These are phyloP conservation scores for Medicago ruthenica DNA, from an alignment of 306 rosid genomes.

Conservation along the genomic window DNA sequence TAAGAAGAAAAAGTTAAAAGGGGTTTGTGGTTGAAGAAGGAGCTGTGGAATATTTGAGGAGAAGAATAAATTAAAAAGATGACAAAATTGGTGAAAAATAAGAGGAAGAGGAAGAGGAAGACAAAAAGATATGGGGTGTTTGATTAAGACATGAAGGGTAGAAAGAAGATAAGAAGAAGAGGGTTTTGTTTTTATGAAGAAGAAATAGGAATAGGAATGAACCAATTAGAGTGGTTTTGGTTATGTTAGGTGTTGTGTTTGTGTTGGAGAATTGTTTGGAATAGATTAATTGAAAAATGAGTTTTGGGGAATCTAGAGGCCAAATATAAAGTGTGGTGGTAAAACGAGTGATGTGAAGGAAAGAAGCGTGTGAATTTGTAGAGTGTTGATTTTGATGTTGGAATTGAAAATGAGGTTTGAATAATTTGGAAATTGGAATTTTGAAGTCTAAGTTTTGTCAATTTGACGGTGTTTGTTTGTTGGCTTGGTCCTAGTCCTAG, in stretches of 20 bases:
- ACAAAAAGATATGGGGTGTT: constrained; percentile 26
- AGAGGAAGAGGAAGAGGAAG: constrained; percentile 42
- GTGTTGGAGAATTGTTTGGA: neutral
- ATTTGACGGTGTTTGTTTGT: constrained; percentile 25
- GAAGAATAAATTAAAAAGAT: constrained; percentile 15
- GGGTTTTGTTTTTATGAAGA: neutral
- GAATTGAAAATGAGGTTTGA: neutral
- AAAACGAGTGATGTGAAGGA: neutral
- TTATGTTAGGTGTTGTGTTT: neutral
- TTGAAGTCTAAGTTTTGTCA: constrained; percentile 32
- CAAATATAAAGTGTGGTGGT: constrained; percentile 14
- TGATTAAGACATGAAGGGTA: constrained; percentile 37
- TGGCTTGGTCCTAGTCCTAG: neutral
- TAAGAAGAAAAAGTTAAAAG: constrained; percentile 27
- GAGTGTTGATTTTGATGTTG: constrained; percentile 4
- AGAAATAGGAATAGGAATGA: neutral
- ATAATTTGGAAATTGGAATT: neutral
- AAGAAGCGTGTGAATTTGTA: constrained; percentile 38
- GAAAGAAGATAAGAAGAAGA: constrained; percentile 16
- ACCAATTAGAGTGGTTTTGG: constrained; percentile 5
- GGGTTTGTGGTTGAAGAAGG: constrained; percentile 2
- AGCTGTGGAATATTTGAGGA: constrained; percentile 7
- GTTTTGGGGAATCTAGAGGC: constrained; percentile 30
- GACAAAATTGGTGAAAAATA: constrained; percentile 42
- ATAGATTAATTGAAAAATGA: constrained; percentile 5